Base-by-base conservation (phyloP, 495 filamentous ascomycete genomes). In the Friedmanniomyces endolithicus region DNA sequence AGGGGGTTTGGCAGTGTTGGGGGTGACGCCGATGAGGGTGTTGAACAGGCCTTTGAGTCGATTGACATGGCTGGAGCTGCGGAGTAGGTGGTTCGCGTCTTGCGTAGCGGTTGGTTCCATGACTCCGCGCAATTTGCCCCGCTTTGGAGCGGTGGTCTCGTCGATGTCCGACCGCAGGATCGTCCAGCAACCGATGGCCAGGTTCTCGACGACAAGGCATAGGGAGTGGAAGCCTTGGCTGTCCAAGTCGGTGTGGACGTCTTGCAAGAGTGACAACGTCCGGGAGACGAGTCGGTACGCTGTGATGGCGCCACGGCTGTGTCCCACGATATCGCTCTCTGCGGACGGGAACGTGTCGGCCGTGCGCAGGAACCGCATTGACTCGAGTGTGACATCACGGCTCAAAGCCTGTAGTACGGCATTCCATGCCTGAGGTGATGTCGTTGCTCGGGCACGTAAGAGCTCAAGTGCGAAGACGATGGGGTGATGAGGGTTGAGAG, bases 391-490 rank as follows among this genome's bases (percentile, higher is more conserved):
- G 43, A 33, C 41, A 17, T 52, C 41, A 17, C 31, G 53, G 25
- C 23, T 19, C 12, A 63, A 57, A 20, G 45, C 53, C 8, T 25
- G 24, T 8, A 65, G 52, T 4, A 66, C 46, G 20, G 50, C 7
- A 50, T 63, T 63, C 76, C 77, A 81, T 2, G 70, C 57, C 22
- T 66, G 63, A 37, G 66, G 65, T 19, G 67, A 67, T 35, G 55
- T 61, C 1, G 69, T 64, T 11, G 61, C 62, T 24, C 64, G 67
- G 24, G 56, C 39, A 40, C 57, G 66, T 43, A 76, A 50, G 20
- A 81, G 61, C 24, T 72, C 52, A 37, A 75, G 59, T 1, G 75
- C 75, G 59, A 74, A 72, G 23, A 70, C 62, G 17, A 80, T 24
- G 6, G 58, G 31, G 43, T 55, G 54, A 11, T 56, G 60, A 6